A percentile compares a stretch with the other conserved stretches of the same genome.
These are phyloP conservation scores for Fusarium hostae DNA, from an alignment of 2,329 filamentous ascomycete genomes.

Conservation along the genomic window DNA sequence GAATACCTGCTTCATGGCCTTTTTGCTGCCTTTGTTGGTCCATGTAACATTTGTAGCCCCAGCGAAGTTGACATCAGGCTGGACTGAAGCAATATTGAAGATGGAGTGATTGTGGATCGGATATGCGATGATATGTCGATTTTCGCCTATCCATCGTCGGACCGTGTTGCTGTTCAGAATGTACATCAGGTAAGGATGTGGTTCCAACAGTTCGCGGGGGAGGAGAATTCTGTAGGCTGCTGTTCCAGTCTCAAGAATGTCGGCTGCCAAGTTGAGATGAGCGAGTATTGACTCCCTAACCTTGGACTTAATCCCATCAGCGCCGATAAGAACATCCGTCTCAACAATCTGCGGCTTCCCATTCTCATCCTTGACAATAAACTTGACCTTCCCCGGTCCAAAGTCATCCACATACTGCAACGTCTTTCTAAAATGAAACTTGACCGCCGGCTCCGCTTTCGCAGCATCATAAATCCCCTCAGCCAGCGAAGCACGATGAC, in stretches of 20 bases:
- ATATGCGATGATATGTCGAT: slow-evolving; percentile 24
- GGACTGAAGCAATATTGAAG: slow-evolving; percentile 17
- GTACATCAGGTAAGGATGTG: slow-evolving; percentile 12
- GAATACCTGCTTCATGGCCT: slow-evolving; percentile 20
- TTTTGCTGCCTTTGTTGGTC: slow-evolving; percentile 23
- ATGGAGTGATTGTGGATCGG: slow-evolving; percentile 25
- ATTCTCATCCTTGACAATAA: neutral
- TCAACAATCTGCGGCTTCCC: neutral
- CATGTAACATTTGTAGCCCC: slow-evolving; percentile 14
- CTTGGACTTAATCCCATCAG: slow-evolving; percentile 26
- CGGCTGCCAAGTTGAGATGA: neutral
- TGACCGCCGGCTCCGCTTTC: slow-evolving; percentile 9
- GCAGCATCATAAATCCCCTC: slow-evolving; percentile 11
- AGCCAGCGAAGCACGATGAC: slow-evolving; percentile 23
- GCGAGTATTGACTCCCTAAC: slow-evolving; percentile 20
- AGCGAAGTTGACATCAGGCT: slow-evolving; percentile 23
- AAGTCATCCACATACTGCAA: slow-evolving; percentile 4
- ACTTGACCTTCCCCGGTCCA: neutral
- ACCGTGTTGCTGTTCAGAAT: slow-evolving; percentile 8
- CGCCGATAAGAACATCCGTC: slow-evolving; percentile 22
- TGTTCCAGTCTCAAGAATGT: slow-evolving; percentile 1
- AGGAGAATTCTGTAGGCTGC: slow-evolving; percentile 9
- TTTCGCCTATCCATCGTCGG: slow-evolving; percentile 15
- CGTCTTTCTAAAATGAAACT: slow-evolving; percentile 20
- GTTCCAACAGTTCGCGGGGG: neutral